phyloP scores from a whole-genome alignment of 257 asterid species.

The Rubia yunnanensis region DNA sequence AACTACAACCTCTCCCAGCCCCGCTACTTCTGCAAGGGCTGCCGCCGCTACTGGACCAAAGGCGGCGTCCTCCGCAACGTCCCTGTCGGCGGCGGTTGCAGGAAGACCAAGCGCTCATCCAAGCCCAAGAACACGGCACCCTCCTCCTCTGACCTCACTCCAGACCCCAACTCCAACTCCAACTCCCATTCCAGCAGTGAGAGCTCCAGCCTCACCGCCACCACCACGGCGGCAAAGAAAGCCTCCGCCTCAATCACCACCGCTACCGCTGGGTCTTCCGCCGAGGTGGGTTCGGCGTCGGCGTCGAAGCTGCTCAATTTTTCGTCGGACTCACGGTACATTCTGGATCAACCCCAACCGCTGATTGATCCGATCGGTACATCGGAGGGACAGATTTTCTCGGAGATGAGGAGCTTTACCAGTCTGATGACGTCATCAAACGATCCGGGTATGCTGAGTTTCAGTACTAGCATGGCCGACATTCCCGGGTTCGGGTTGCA shows the following conservation, averaged over 20 bases:
- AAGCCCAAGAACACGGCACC: constrained; percentile 23
- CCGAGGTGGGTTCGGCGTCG: constrained; percentile 40
- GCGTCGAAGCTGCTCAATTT: constrained; percentile 21
- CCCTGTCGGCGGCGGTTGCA: constrained; percentile 92
- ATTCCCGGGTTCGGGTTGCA: constrained; percentile 27
- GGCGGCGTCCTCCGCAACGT: constrained; percentile 95
- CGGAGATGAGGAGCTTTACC: constrained; percentile 43
- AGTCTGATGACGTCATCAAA: constrained; percentile 42
- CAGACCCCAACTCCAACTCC: constrained; percentile 14
- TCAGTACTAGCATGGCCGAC: constrained; percentile 24
- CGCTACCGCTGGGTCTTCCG: constrained; percentile 9
- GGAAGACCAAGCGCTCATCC: constrained; percentile 66
- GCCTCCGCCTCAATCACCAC: no score
- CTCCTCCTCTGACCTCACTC: constrained; percentile 27
- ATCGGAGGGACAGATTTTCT: constrained; percentile 42
- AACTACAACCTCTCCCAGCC: constrained; percentile 93
- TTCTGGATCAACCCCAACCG: constrained; percentile 30
- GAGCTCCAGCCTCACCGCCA: constrained; percentile 61
- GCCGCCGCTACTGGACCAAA: constrained; percentile 92
- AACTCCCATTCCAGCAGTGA: constrained; percentile 61
- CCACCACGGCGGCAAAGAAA: constrained; percentile 17
- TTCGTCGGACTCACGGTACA: constrained; percentile 34
- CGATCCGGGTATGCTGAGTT: constrained; percentile 27
- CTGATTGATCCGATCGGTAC: constrained; percentile 20
- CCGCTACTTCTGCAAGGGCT: constrained; percentile 80